phyloP scores from a whole-genome alignment of 1,139 yeast genomes.

The Diutina siamensis region DNA sequence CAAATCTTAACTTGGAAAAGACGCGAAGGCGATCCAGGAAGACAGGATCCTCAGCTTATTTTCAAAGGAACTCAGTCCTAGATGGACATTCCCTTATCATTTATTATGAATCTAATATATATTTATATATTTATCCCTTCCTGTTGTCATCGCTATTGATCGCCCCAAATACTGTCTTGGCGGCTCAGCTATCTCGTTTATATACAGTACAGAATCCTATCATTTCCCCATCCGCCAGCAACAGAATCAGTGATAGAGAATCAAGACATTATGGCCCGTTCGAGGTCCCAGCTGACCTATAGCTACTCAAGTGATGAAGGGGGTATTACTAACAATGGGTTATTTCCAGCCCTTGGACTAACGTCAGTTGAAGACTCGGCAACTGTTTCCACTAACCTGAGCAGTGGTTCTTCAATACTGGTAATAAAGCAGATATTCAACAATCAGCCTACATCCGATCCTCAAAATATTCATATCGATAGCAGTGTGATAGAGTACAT shows the following conservation, averaged over 20 bases:
- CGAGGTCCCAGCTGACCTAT: constrained; percentile 1
- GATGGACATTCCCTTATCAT: too few relatives aligned
- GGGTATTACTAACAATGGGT: neutral
- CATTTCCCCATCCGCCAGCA: neutral
- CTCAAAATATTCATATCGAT: neutral
- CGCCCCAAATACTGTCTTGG: too few relatives aligned
- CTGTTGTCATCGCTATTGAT: too few relatives aligned
- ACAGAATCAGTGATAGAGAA: neutral
- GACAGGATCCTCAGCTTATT: neutral
- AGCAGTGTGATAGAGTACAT: neutral
- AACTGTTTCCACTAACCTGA: neutral
- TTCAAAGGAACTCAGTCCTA: too few relatives aligned
- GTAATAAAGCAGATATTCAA: neutral
- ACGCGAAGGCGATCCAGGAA: neutral
- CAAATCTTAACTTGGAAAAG: constrained; percentile 3
- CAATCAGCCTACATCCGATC: neutral
- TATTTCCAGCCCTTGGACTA: neutral
- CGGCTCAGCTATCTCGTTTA: too few relatives aligned
- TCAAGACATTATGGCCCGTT: neutral
- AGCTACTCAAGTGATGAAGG: constrained; percentile 2
- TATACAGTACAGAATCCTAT: neutral
- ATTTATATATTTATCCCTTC: too few relatives aligned
- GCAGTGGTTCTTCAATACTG: neutral
- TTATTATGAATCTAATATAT: too few relatives aligned
- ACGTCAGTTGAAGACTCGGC: neutral